A percentile compares a stretch with the other conserved stretches of the same genome.
These are phyloP conservation scores for Cyclospora cayetanensis DNA, from an alignment of 169 alveolate genomes.

Conservation along the genomic window DNA sequence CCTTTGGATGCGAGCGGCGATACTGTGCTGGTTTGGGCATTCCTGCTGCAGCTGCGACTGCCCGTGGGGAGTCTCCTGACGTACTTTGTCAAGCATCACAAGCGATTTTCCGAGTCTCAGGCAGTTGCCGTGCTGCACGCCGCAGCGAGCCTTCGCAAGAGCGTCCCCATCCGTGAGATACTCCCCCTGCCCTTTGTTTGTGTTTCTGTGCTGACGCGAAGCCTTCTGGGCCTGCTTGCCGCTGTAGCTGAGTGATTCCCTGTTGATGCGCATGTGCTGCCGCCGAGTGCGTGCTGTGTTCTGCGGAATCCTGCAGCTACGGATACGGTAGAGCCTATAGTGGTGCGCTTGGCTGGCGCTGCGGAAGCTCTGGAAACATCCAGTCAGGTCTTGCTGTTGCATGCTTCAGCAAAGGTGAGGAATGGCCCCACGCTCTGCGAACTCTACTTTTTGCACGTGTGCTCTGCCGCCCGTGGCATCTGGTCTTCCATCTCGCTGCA, in stretches of 20 bases:
- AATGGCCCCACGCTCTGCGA: background rate
- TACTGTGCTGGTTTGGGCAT: background rate
- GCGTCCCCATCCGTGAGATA: background rate
- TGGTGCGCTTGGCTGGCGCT: background rate
- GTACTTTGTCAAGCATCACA: background rate
- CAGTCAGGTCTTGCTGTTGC: background rate
- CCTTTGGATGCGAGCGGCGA: no score
- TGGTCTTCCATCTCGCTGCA: background rate
- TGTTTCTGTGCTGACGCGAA: background rate
- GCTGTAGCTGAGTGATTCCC: background rate
- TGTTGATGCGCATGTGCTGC: background rate
- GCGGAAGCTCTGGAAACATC: background rate
- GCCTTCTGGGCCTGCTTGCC: background rate
- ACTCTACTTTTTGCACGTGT: background rate
- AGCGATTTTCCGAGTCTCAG: background rate
- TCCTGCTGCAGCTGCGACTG: background rate
- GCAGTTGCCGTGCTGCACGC: conserved; percentile 9
- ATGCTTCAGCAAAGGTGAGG: background rate
- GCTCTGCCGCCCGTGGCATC: background rate
- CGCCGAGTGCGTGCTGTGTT: background rate
- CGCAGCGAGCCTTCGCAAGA: background rate
- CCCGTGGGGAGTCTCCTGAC: background rate
- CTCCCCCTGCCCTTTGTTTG: background rate
- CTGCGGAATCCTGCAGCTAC: background rate
- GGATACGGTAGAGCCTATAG: background rate